These are phyloP conservation scores for Quercus tomentella DNA, from an alignment of 331 rosid genomes.

Conservation along the genomic window DNA sequence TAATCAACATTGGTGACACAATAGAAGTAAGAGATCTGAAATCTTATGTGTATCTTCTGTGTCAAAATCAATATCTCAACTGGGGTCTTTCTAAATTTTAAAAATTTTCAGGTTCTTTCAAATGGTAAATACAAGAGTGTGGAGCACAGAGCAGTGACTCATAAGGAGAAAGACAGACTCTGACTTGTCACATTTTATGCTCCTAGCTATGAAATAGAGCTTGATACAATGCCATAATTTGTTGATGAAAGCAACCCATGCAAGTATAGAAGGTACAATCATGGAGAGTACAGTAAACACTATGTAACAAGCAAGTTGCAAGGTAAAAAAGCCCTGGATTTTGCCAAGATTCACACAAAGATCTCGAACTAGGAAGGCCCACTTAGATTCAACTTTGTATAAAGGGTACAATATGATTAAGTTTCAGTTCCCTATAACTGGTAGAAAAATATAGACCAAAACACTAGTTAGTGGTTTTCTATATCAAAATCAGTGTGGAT, in stretches of 20 bases:
- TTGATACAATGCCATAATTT: no score
- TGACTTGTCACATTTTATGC: conserved; percentile 90
- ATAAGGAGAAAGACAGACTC: conserved; percentile 64
- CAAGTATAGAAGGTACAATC: conserved; percentile 76
- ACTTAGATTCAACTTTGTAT: conserved; percentile 16
- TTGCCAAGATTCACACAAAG: conserved; percentile 57
- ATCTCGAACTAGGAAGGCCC: conserved; percentile 32
- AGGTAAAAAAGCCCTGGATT: conserved; percentile 80
- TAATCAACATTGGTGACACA: conserved; percentile 92
- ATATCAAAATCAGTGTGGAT: conserved; percentile 21
- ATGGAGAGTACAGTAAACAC: conserved; percentile 90
- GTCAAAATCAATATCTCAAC: neutral
- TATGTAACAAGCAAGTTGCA: conserved; percentile 88
- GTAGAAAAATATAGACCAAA: conserved; percentile 18
- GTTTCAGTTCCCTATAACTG: conserved; percentile 18
- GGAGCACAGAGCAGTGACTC: conserved; percentile 94
- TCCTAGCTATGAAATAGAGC: conserved; percentile 87
- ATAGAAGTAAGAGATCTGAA: conserved; percentile 50
- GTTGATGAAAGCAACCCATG: conserved; percentile 65
- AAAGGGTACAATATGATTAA: conserved; percentile 6
- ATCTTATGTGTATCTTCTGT: neutral
- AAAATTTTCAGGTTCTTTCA: conserved; percentile 66
- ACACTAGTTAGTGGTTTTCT: conserved; percentile 23
- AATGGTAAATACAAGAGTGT: conserved; percentile 94
- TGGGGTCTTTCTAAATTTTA: neutral